phyloP scores from a whole-genome alignment of 1,284 basidiomycete genomes.

The Porogramme epimiltina region DNA sequence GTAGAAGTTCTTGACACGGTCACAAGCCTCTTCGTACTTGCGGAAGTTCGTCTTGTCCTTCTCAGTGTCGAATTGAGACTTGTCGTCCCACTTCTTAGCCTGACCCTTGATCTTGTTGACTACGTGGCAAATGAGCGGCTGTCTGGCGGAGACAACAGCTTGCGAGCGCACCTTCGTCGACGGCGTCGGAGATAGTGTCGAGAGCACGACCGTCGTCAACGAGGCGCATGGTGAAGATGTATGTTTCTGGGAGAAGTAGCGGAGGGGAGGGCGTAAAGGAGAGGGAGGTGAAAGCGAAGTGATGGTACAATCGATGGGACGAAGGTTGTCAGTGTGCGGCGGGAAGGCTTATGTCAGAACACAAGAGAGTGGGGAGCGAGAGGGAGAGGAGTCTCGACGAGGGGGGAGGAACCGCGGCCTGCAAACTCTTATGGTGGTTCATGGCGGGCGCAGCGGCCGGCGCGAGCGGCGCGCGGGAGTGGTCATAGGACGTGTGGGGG shows the following conservation, averaged over 20 bases:
- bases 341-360: slow-evolving; percentile 6
- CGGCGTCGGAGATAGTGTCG: slow-evolving; percentile 71
- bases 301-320: neutral
- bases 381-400: too few relatives aligned
- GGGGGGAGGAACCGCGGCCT: too few relatives aligned
- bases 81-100: slow-evolving; percentile 50
- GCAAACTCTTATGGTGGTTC: too few relatives aligned
- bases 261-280: neutral
- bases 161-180: slow-evolving; percentile 63
- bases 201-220: slow-evolving; percentile 34
- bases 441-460: too few relatives aligned
- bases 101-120: slow-evolving; percentile 71
- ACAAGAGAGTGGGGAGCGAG: neutral
- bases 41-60: slow-evolving; percentile 81
- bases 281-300: neutral
- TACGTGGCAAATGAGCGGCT: slow-evolving; percentile 25
- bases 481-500: too few relatives aligned
- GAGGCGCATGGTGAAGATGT: slow-evolving; percentile 11
- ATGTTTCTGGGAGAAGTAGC: too few relatives aligned
- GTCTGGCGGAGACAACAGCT: neutral
- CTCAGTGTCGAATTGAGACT: slow-evolving; percentile 67
- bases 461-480: too few relatives aligned
- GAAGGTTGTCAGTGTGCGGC: neutral
- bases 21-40: slow-evolving; percentile 79
- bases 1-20: slow-evolving; percentile 87